Percentiles rank a stretch among this genome's conserved stretches.
These are phyloP conservation scores for Coemansia sp. DNA, from an alignment of 371 early-diverging fungal genomes.

Conservation along the genomic window DNA sequence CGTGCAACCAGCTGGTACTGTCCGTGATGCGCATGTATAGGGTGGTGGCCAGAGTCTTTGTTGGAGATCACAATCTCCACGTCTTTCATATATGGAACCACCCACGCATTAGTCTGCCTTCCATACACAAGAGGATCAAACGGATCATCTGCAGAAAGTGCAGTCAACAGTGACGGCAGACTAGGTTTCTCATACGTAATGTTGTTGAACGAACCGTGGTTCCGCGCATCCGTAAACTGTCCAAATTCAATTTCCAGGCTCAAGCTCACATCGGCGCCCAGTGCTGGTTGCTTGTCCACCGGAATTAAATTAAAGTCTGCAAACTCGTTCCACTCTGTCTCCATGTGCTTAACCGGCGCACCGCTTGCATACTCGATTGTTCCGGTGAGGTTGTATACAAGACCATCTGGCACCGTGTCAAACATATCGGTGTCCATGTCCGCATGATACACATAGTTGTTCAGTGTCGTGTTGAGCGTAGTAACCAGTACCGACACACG, in stretches of 20 bases:
- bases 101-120: constrained; percentile 34
- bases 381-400: constrained; percentile 54
- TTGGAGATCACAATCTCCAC: not conserved
- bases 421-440: constrained; percentile 79
- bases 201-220: constrained; percentile 81
- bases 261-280: constrained; percentile 34
- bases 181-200: constrained; percentile 68
- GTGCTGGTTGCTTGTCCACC: constrained; percentile 9
- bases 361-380: constrained; percentile 19
- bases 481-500: constrained; percentile 72
- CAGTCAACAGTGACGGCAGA: constrained; percentile 70
- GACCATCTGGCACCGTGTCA: constrained; percentile 60
- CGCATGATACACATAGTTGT: constrained; percentile 71
- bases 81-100: not conserved
- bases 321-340: constrained; percentile 38
- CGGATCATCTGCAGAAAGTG: constrained; percentile 62
- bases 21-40: constrained; percentile 22
- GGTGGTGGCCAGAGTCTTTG: constrained; percentile 2
- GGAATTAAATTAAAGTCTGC: constrained; percentile 40
- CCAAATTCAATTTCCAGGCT: constrained; percentile 36
- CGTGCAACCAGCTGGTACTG: constrained; percentile 66
- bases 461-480: constrained; percentile 66
- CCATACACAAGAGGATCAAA: constrained; percentile 66
- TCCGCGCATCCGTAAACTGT: constrained; percentile 65
- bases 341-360: constrained; percentile 15